Percentiles rank a stretch among this genome's conserved stretches.
phyloP scores from a whole-genome alignment of 495 filamentous ascomycete genomes.

The Penicillium desertorum region DNA sequence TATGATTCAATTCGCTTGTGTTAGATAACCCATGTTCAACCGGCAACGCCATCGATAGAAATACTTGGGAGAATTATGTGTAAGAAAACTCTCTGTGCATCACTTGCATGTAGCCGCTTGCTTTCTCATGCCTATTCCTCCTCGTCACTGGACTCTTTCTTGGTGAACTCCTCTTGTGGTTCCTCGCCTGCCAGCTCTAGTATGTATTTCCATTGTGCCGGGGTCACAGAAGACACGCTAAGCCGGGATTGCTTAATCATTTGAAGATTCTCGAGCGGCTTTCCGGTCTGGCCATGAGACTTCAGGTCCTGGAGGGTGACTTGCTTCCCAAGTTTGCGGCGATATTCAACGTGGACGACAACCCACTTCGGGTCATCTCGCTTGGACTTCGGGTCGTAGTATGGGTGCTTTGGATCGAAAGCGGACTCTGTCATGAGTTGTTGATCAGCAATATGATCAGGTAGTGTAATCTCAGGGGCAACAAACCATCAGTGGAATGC shows the following conservation, averaged over 20 bases:
- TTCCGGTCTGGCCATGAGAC: conserved; percentile 54
- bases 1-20: conserved; percentile 7
- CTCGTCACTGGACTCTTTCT: conserved; percentile 14
- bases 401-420: conserved; percentile 73
- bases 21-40: conserved; percentile 8
- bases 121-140: conserved; percentile 13
- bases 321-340: conserved; percentile 71
- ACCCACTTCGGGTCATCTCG: conserved; percentile 86
- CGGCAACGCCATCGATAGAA: conserved; percentile 12
- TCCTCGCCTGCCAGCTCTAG: conserved; percentile 45
- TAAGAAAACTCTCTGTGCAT: background rate
- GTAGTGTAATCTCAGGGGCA: background rate
- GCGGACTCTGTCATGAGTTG: conserved; percentile 60
- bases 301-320: conserved; percentile 75
- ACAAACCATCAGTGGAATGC: conserved; percentile 72
- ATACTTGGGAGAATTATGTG: background rate
- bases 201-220: conserved; percentile 79
- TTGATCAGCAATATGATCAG: conserved; percentile 12
- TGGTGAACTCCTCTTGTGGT: conserved; percentile 16
- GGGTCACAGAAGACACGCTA: conserved; percentile 77
- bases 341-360: conserved; percentile 83
- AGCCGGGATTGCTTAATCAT: conserved; percentile 75
- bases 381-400: conserved; percentile 74
- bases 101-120: conserved; percentile 4
- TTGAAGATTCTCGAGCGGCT: conserved; percentile 76